Base-by-base conservation (phyloP, 805 yeast species). In the Isabelozyma heimii region DNA sequence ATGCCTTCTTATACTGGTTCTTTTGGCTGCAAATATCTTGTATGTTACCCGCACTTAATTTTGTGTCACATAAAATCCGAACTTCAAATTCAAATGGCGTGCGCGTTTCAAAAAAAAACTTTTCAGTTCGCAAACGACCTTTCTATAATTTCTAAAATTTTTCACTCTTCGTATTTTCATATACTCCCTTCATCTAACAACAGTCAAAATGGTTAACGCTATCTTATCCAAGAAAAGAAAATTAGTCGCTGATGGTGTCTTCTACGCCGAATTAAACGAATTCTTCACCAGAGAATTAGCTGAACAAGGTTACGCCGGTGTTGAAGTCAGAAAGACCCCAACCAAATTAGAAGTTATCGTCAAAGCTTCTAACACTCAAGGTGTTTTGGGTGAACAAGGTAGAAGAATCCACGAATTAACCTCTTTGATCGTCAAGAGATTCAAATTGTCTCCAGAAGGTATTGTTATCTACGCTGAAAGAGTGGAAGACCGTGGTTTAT, bases 271-370 rank as follows among this genome's bases (percentile, higher is more conserved):
- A 84, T 83, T 94, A 74, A 94, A 94, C 86, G 99, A 94, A 84
- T 94, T 94, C 94, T 94, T 94, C 91, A 90, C 97, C 85, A 92
- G 99, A 84, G 99, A 94, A 81, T 88, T 94, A 73, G 97, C 99
- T 69, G 99, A 94, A 84, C 97, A 94, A 82, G 99, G 99, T 76
- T 94, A 94, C 86, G 94, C 99, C 70, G 99, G 99, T 83, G 97
- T 94, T 72, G 99, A 94, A 83, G 97, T 94, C 77, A 89, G 98
- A 83, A 89, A 89, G 73, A 90, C 97, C 75, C 94, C 97, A 77
- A 80, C 92, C 83, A 91, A 89, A 85, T 91, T 96, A 73, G 98
- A 94, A 82, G 89, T 94, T 65, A 89, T 94, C 77, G 91, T 94
- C 82, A 91, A 97, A 81, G 99, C 99, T 68, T 90, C 97, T 73